Evolutionary conservation across 306 rosid genomes (phyloP), one percentile per base, ranked within the genome.

Genomic region (Casuarina equisetifolia): DNA sequence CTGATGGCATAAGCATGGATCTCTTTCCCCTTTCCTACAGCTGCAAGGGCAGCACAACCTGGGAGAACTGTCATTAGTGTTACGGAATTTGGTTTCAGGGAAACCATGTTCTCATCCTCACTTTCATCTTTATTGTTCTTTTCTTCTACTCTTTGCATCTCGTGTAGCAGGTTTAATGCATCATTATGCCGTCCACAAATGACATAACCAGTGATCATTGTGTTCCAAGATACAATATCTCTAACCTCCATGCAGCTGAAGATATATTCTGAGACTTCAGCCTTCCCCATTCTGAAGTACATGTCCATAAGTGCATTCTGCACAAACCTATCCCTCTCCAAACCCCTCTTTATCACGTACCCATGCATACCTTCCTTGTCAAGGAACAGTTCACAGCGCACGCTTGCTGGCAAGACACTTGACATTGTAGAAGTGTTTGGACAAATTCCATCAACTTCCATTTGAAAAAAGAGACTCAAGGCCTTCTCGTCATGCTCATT

Each of bases 1-100:
- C 90, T 88, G 12, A 87, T 63, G 42, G 97, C 94, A 77, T 91
- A 93, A 78, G 93, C 88, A 75, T 93, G 97, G 76, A 93, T 91
- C 79, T 91, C 97, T 70, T 86, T 88, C 61, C 97, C 97, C 84
- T 93, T 93, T 13, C 85, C 86, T 5, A 89, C 82, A 3, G 94
- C 93, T 36, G 92, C 79, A 79, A 93, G 72, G 63, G 91, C 75
- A 46, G 94, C 92, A 80, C 97, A 93, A 74, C 92, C 87, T 6
- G 97, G 97, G 83, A 93, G 97, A 55, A 86, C 86, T 0, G 96
- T 82, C 96, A 93, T 93, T 50, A 89, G 88, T 48, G 97, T 93
- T 50, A 93, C 93, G 2, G 94, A 88, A 85, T 93, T 93, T 15
- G 94, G 93, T 84, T 86, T 86, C 2, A 88, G 84, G 9, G 76